Evolutionary conservation across 331 rosid species (phyloP), one percentile per base, ranked within the genome.

Genomic region (Cucumis variabilis): DNA sequence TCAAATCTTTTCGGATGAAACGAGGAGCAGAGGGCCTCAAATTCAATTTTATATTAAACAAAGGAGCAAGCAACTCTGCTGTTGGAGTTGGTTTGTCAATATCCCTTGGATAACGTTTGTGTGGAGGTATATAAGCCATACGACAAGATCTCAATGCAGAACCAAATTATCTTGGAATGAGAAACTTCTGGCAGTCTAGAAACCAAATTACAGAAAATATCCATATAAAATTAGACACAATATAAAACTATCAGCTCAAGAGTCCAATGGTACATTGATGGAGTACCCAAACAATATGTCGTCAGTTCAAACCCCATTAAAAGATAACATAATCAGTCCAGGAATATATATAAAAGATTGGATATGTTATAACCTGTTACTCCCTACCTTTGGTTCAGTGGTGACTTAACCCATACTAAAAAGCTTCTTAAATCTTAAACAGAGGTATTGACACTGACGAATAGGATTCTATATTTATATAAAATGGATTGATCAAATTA

Each of bases 91-190:
- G 86, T 50, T 84, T 48, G 10, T 66, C 80, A 15, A 72, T 21
- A 85, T 82, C 90, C 68, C 89, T 86, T 24, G 89, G 69, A 58
- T 66, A 92, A 33, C 91, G 93, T 87, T 89, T 93, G 88, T 93
- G 94, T 0, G 93, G 96, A 23, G 96, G 93, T 8, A 93, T 37
- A 90, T 93, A 93, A 30, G 94, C 91, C 96, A 93, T 93, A 9
- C 3, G 4, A 12, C 48, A 24, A 69, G 25, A 63, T 83, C 25
- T 62, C 74, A 63, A 83, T 21, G 24, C 74, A 15, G n/a, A 63
- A 65, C 15, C 74, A 63, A 24, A 63, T 20, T 53, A 80, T 16
- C 85, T 80, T 69, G 17, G 5, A 27, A 55, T 25, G 28, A 78
- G 66, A 78, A 50, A 78, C 63, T 78, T 23, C 41, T 13, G 41